Percentiles rank a stretch among this genome's conserved stretches.
Conservation (phyloP, 495 filamentous ascomycete species). For the Glarea lozoyensis region DNA sequence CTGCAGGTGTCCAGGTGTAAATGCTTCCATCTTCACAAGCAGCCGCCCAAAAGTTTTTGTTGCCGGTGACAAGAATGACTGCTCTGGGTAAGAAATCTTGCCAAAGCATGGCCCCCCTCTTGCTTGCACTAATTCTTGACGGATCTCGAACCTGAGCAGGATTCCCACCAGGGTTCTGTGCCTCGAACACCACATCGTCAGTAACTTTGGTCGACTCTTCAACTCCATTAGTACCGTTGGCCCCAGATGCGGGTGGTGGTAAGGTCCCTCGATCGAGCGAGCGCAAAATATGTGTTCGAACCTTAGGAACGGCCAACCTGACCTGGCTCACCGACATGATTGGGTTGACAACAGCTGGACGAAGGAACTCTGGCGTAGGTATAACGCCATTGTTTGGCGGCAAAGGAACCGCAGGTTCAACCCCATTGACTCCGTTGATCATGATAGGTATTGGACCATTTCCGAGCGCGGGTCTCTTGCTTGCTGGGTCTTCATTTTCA, state of each 20-base stretch:
- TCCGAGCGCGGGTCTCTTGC: slow-evolving; percentile 49
- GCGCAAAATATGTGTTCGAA: slow-evolving; percentile 70
- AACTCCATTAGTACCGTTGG: slow-evolving; percentile 32
- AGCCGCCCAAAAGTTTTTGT: slow-evolving; percentile 81
- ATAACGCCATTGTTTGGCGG: slow-evolving; percentile 48
- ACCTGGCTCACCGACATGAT: slow-evolving; percentile 72
- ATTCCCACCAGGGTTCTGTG: slow-evolving; percentile 47
- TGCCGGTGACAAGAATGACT: slow-evolving; percentile 81
- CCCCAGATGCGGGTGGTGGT: slow-evolving; percentile 30
- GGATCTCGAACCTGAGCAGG: slow-evolving; percentile 52
- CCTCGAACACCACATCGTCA: slow-evolving; percentile 64
- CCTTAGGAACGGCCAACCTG: slow-evolving; percentile 81
- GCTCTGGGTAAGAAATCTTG: slow-evolving; percentile 83
- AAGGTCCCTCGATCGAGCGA: slow-evolving; percentile 31
- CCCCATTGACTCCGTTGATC: slow-evolving; percentile 64
- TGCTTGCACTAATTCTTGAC: slow-evolving; percentile 68
- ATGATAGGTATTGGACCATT: slow-evolving; percentile 62
- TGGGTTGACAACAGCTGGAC: slow-evolving; percentile 79
- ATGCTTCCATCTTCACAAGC: slow-evolving; percentile 92
- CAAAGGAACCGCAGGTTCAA: slow-evolving; percentile 54
- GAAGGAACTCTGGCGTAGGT: slow-evolving; percentile 75
- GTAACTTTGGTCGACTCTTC: slow-evolving; percentile 53
- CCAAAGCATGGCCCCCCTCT: slow-evolving; percentile 81
- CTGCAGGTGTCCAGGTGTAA: slow-evolving; percentile 92
- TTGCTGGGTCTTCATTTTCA: slow-evolving; percentile 48